Base-by-base conservation (phyloP, 208 protist genomes). In the Trypanosoma mega region DNA sequence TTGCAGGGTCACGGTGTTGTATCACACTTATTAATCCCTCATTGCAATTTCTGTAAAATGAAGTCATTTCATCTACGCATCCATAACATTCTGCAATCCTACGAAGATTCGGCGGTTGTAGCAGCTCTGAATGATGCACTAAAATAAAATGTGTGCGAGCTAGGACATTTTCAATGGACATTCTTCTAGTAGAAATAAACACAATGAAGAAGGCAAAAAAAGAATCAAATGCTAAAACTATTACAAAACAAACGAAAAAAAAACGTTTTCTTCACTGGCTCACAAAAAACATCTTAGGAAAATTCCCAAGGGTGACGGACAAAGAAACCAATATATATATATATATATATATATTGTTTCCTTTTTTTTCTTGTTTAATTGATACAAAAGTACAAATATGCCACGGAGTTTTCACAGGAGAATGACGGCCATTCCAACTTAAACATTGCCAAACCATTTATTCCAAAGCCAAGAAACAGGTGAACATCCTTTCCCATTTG, bases 371-470 rank as follows among this genome's bases (percentile, higher is more conserved):
- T 33, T 44, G 18, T n/a, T 63, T 72, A 85, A 21, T 34, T 49
- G 14, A 61, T 37, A 53, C 78, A 91, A 60, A 83, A 88, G 54
- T 79, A 87, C 34, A 91, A 66, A 53, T 73, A 62, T 2, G 74
- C 74, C 9, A 55, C 68, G 41, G 69, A 68, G 2, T 52, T 44
- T 46, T 71, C 72, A 8, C 34, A 20, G 3, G 68, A 50, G 12
- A 74, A 51, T 7, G 34, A 33, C 26, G 36, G n/a, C 81, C 84
- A 91, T 21, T 73, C 60, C 11, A 84, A 55, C 33, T 70, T 65
- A 53, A 91, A 74, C 34, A 85, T 63, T 14, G 75, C 63, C 16
- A 87, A 55, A 11, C 64, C 72, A 47, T 76, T 55, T 12, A 51
- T 44, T 14, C 76, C 76, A 52, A 91, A 79, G 26, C 80, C 80